Evolutionary conservation across 192 early-diverging fungal species (phyloP).

Genomic region (Allomyces javanicus): DNA sequence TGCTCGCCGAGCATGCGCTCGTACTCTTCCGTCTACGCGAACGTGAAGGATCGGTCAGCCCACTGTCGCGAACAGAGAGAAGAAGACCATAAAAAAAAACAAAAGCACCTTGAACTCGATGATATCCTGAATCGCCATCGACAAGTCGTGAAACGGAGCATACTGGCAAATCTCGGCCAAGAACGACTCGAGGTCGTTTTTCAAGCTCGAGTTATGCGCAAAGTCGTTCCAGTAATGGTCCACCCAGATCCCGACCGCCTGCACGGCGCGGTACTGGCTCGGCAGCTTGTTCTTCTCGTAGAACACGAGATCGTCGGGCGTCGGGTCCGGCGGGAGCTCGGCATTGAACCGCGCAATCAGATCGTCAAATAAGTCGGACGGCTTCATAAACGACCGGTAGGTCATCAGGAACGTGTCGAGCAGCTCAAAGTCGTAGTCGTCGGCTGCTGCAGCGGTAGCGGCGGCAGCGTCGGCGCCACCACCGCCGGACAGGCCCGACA

Average conservation of each 20-base stretch:
- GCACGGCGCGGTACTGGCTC: slow-evolving; percentile 28
- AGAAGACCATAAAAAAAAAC: not conserved
- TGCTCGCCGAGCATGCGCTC: slow-evolving; percentile 26
- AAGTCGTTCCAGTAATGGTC: slow-evolving; percentile 38
- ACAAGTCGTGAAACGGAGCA: not conserved
- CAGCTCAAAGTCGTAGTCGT: slow-evolving; percentile 19
- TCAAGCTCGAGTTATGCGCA: slow-evolving; percentile 19
- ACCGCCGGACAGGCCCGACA: not conserved
- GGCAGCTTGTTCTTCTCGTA: slow-evolving; percentile 23
- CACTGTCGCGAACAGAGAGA: too few species aligned
- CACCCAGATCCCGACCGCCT: slow-evolving; percentile 23
- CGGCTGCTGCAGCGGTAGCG: not conserved
- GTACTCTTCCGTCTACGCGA: slow-evolving; percentile 13
- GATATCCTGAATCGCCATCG: not conserved
- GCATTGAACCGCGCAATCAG: slow-evolving; percentile 26
- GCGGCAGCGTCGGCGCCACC: not conserved
- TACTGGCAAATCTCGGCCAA: slow-evolving; percentile 11
- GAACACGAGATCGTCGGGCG: slow-evolving; percentile 22
- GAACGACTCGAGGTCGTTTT: slow-evolving; percentile 21
- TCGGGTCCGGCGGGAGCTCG: slow-evolving; percentile 17
- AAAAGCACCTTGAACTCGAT: slow-evolving; percentile 2
- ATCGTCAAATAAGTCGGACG: slow-evolving; percentile 26
- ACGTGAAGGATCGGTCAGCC: not conserved
- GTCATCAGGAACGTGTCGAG: slow-evolving; percentile 29
- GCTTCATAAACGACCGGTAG: slow-evolving; percentile 26